Evolutionary conservation across 345 rosid species (phyloP).

Genomic region (Eucalyptus microcorys): DNA sequence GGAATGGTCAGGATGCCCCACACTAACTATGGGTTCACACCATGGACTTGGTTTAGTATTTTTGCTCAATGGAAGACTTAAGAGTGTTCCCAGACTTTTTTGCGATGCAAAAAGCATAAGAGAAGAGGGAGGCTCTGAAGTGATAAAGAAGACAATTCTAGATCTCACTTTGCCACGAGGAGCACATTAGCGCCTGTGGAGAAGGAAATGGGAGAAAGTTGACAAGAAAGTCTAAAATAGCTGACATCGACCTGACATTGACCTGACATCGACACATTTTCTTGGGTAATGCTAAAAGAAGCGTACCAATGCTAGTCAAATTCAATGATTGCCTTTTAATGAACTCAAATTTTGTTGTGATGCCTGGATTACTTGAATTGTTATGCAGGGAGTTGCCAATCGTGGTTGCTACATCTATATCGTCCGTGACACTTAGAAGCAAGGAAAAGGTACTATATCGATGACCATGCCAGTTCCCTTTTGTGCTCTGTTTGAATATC

Average conservation of each 20-base stretch:
- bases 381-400: slow-evolving; percentile 71
- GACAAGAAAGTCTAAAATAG: slow-evolving; percentile 67
- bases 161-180: slow-evolving; percentile 1
- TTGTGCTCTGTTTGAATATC: neutral
- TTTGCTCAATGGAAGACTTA: neutral
- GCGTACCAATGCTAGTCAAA: neutral
- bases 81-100: neutral
- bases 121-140: neutral
- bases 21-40: slow-evolving; percentile 58
- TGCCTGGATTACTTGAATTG: neutral
- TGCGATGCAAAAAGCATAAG: neutral
- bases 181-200: slow-evolving; percentile 79
- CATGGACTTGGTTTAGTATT: neutral
- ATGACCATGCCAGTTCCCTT: neutral
- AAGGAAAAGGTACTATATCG: slow-evolving; percentile 56
- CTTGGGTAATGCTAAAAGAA: neutral
- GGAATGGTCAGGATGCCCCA: slow-evolving; percentile 98
- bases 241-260: neutral
- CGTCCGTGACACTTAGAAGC: slow-evolving; percentile 73
- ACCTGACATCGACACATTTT: slow-evolving; percentile 32
- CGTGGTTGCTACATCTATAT: slow-evolving; percentile 86
- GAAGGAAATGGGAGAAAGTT: slow-evolving; percentile 95
- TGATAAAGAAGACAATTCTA: neutral
- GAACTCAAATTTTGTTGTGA: neutral
- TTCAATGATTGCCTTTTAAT: neutral